Evolutionary conservation across 768 basidiomycete species (phyloP).

Genomic region (Cystofilobasidium macerans): DNA sequence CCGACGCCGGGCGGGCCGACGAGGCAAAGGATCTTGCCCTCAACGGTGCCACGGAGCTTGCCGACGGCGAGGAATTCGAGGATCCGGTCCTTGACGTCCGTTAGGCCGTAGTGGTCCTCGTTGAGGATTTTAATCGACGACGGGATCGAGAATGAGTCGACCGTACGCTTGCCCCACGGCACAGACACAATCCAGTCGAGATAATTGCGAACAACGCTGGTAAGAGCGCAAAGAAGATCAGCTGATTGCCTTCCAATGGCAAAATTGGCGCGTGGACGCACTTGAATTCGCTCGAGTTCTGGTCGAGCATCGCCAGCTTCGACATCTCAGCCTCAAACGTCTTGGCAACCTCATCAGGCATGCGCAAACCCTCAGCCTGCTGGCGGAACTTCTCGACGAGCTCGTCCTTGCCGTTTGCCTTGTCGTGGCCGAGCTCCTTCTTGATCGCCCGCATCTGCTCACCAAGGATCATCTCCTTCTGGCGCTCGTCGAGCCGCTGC

Average conservation of each 20-base stretch:
- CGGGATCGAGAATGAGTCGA: slow-evolving; percentile 79
- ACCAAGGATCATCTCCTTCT: slow-evolving; percentile 91
- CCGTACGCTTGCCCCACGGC: slow-evolving; percentile 91
- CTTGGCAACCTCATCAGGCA: slow-evolving; percentile 81
- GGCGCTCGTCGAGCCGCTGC: slow-evolving; percentile 83
- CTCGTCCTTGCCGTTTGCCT: slow-evolving; percentile 92
- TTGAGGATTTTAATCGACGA: slow-evolving; percentile 77
- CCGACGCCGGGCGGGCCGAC: slow-evolving; percentile 93
- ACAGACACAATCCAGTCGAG: slow-evolving; percentile 63
- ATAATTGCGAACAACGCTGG: slow-evolving; percentile 74
- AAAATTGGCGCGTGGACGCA: slow-evolving; percentile 27
- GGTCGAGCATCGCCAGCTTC: slow-evolving; percentile 80
- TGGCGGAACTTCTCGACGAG: slow-evolving; percentile 85
- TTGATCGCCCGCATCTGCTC: slow-evolving; percentile 94
- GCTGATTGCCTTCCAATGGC: too few relatives aligned
- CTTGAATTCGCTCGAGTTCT: slow-evolving; percentile 82
- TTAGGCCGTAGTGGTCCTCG: slow-evolving; percentile 86
- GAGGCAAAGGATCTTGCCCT: slow-evolving; percentile 95
- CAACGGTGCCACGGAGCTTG: slow-evolving; percentile 81
- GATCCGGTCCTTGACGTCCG: slow-evolving; percentile 85
- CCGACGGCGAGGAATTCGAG: slow-evolving; percentile 93
- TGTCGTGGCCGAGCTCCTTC: slow-evolving; percentile 66
- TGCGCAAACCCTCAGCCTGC: slow-evolving; percentile 64
- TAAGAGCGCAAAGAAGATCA: not conserved
- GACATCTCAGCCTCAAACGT: slow-evolving; percentile 92